Base-by-base conservation (phyloP, 345 rosid genomes). In the Populus davidiana region DNA sequence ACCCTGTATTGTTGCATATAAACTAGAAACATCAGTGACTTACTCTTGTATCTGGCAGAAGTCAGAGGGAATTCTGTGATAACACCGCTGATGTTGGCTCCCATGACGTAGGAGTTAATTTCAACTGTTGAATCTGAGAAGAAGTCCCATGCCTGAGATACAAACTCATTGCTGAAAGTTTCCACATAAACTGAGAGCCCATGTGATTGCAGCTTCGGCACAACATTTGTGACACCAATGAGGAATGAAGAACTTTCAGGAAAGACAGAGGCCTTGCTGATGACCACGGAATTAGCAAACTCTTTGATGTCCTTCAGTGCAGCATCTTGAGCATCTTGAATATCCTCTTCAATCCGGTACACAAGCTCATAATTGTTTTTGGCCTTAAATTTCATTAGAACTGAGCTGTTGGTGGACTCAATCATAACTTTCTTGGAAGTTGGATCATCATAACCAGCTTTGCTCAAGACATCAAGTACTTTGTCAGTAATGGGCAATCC, bases 91-190 rank as follows among this genome's bases (percentile, higher is more conserved):
- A 96, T 66, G 56, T 74, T 62, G 21, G 68, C 73, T 71, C 81
- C 88, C 23, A 0, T 0, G 20, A 77, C 61, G 72, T 31, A 84
- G 27, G 91, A 54, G 86, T 93, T 93, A 66, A 96, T 73, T 89
- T 96, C 97, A 71, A 87, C 92, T 29, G 89, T 92, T 54, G 96
- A 75, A 67, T 96, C 98, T 29, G 92, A 77, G 85, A 90, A 92
- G 89, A 89, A 92, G 81, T 96, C 99, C 91, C 88, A 96, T 33
- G 95, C 85, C 79, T 93, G 98, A 81, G 99, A 92, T 29, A 86
- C 76, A 80, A 92, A 96, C 86, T 96, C 99, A 64, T 96, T 96
- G 80, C 87, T 86, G 85, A 96, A 92, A 35, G 79, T 67, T 75
- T 88, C 84, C 25, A 89, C 96, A 43, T 90, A 93, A 72, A 93